A percentile compares a stretch with the other conserved stretches of the same genome.
Evolutionary conservation across 805 yeast species (phyloP).

Genomic region (Kodamaea leandrae): DNA sequence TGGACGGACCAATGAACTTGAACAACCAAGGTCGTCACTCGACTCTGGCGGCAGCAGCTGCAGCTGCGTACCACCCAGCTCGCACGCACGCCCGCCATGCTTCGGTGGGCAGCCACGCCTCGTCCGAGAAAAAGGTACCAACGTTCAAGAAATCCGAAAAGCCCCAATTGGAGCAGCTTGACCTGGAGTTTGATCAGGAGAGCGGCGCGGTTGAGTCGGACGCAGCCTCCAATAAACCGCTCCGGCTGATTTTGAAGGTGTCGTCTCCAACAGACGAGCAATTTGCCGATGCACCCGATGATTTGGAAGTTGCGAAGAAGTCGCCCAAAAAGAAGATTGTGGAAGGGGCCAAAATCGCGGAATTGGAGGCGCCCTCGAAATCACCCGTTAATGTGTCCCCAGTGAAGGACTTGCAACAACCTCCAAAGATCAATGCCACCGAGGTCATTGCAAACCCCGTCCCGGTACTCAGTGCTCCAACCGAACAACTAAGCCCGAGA

Average conservation of each 20-base stretch:
- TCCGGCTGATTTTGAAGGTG: slow-evolving; percentile 7
- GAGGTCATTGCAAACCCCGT: not conserved
- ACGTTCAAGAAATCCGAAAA: not conserved
- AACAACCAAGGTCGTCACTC: not conserved
- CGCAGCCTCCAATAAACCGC: slow-evolving; percentile 2
- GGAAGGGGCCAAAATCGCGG: not conserved
- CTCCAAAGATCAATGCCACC: slow-evolving; percentile 13
- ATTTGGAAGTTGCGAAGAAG: not conserved
- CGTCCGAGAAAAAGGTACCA: not conserved
- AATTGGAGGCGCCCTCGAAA: not conserved
- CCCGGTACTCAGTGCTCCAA: not conserved
- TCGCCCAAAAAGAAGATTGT: not conserved
- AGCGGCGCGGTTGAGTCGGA: not conserved
- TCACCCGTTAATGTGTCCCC: no score
- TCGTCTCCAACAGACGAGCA: slow-evolving; percentile 6
- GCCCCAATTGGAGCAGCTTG: slow-evolving; percentile 2
- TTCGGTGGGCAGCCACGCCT: not conserved
- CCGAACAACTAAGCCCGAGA: slow-evolving; percentile 1
- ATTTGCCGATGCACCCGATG: slow-evolving; percentile 9
- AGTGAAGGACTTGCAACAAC: slow-evolving; percentile 8
- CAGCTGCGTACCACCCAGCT: slow-evolving; percentile 1
- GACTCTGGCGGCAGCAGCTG: slow-evolving; percentile 2
- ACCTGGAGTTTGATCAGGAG: slow-evolving; percentile 4
- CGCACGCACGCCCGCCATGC: not conserved
- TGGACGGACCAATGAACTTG: slow-evolving; percentile 22